These are phyloP conservation scores for Agrocybe praecox DNA, from an alignment of 768 basidiomycete species.

Conservation along the genomic window DNA sequence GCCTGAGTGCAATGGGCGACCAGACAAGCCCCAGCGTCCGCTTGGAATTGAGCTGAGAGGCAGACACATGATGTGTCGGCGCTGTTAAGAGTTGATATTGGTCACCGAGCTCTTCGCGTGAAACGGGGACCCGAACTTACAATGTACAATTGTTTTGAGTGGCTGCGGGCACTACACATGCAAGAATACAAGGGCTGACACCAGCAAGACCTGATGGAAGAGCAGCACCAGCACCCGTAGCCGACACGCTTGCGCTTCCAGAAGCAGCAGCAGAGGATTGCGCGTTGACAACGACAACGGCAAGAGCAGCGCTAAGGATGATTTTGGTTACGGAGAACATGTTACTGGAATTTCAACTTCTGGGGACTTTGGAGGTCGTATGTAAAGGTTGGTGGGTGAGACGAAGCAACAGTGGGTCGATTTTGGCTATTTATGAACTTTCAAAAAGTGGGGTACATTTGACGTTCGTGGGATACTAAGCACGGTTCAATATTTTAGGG, in stretches of 20 bases:
- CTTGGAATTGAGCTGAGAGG: too few species aligned
- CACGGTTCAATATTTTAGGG: background rate
- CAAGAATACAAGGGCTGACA: conserved; percentile 21
- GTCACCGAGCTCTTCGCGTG: too few species aligned
- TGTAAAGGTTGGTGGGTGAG: background rate
- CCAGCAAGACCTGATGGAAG: conserved; percentile 5
- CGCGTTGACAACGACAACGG: conserved; percentile 12
- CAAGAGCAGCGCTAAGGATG: conserved; percentile 11
- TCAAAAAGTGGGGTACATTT: background rate
- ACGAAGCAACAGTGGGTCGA: background rate
- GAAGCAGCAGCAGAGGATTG: background rate
- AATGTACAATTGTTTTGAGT: conserved; percentile 14
- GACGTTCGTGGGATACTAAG: background rate
- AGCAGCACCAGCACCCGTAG: conserved; percentile 3
- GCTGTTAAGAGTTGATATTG: too few species aligned
- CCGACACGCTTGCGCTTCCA: background rate
- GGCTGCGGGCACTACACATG: conserved; percentile 21
- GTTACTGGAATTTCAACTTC: background rate
- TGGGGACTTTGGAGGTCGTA: background rate
- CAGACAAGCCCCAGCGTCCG: too few species aligned
- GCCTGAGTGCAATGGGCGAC: too few species aligned
- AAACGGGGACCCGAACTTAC: conserved; percentile 8
- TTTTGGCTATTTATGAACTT: background rate
- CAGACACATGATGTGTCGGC: too few species aligned
- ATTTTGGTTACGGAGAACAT: conserved; percentile 19